Evolutionary conservation across 257 asterid genomes (phyloP).

Genomic region (Ligustrum vulgare): DNA sequence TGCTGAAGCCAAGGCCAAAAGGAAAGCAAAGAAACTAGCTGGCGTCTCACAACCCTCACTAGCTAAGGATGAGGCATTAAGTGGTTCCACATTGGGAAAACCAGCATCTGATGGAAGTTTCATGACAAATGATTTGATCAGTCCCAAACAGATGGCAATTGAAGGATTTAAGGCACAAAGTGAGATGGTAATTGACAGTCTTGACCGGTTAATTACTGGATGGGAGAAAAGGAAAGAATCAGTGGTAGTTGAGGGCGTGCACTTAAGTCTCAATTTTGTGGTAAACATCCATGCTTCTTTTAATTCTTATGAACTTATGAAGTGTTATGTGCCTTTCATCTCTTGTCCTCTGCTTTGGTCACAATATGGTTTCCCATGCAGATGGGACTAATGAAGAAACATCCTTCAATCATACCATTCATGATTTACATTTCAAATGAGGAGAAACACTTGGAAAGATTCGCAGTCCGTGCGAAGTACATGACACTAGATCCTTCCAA

Average conservation of each 20-base stretch:
- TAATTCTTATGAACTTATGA: not conserved
- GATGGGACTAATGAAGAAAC: conserved; percentile 99
- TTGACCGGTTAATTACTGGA: conserved; percentile 86
- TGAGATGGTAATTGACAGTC: conserved; percentile 99
- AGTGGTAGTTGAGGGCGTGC: conserved; percentile 98
- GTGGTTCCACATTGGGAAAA: conserved; percentile 36
- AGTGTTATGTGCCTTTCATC: not conserved
- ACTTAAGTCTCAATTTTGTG: conserved; percentile 98
- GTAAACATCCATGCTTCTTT: conserved; percentile 37
- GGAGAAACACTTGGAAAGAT: conserved; percentile 92
- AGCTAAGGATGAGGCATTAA: conserved; percentile 41
- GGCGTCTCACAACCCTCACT: conserved; percentile 48
- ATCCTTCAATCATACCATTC: conserved; percentile 95
- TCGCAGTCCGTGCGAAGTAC: conserved; percentile 99
- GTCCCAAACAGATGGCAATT: conserved; percentile 90
- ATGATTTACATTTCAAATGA: conserved; percentile 93
- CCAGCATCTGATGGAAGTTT: conserved; percentile 45
- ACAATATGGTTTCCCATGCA: conserved; percentile 38
- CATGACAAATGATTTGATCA: conserved; percentile 49
- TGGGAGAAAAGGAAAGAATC: conserved; percentile 99
- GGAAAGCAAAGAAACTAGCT: conserved; percentile 75
- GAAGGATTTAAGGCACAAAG: conserved; percentile 99
- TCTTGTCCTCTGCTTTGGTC: conserved; percentile 16
- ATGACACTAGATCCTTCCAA: conserved; percentile 97
- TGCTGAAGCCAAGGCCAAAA: conserved; percentile 85